A percentile compares a stretch with the other conserved stretches of the same genome.
phyloP scores from a whole-genome alignment of 257 asterid genomes.

The Fraxinus pennsylvanica region DNA sequence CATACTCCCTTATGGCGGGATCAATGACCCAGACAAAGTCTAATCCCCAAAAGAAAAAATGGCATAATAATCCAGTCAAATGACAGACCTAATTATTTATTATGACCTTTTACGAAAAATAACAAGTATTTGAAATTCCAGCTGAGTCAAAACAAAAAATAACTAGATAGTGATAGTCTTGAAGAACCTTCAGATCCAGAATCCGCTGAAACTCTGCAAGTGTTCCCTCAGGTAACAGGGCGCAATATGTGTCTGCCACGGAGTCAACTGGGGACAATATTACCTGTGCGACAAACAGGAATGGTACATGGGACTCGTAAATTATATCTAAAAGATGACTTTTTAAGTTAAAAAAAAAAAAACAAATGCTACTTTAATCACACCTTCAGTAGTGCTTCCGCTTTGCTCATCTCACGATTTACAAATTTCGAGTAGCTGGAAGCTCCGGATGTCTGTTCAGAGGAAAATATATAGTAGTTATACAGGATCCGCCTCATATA shows the following conservation, averaged over 20 bases:
- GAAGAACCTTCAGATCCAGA: conserved; percentile 85
- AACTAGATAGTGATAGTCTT: conserved; percentile 13
- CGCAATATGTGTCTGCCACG: conserved; percentile 96
- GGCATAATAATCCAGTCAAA: not conserved
- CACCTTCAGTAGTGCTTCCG: conserved; percentile 96
- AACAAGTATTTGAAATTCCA: not conserved
- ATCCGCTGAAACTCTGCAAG: conserved; percentile 91
- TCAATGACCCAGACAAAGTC: not conserved
- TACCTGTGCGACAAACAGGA: conserved; percentile 54
- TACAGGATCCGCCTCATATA: conserved; percentile 7
- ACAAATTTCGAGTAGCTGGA: conserved; percentile 91
- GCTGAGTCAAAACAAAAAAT: conserved; percentile 7
- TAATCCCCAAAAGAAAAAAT: not conserved
- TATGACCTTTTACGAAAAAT: not conserved
- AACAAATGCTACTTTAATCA: conserved; percentile 7
- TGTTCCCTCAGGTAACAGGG: conserved; percentile 95
- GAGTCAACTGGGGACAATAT: conserved; percentile 95
- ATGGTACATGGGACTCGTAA: conserved; percentile 17
- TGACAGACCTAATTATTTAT: not conserved
- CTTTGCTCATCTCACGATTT: conserved; percentile 99
- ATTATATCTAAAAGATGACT: conserved; percentile 13
- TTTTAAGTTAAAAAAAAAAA: conserved; percentile 9
- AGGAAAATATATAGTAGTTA: conserved; percentile 23
- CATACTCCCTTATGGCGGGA: not conserved
- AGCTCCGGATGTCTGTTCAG: conserved; percentile 73